Evolutionary conservation across 1,284 basidiomycete genomes (phyloP), one percentile per base, ranked within the genome.

Genomic region (Ceratobasidium sp.): DNA sequence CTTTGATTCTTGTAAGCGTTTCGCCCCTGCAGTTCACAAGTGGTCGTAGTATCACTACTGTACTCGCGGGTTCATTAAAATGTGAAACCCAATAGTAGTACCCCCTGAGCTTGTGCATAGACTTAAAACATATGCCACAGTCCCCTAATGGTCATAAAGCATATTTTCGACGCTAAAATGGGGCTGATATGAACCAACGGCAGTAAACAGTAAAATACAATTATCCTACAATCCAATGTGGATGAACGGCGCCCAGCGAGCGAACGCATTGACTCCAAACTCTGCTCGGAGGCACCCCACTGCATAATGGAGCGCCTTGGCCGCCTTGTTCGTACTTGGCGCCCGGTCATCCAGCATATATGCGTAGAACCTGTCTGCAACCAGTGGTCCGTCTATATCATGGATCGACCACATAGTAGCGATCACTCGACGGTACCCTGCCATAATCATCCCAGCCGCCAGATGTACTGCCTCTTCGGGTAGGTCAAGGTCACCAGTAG

Each of bases 391-490:
- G 24, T 61, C 59, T 22, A 8, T 24, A 41, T 61, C 59, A 41
- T 61, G 4, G 37, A 61, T 61, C 31, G 31, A 37, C 59, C 59
- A 61, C 59, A 61, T 39, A 2, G 59, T 61, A 5, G 59, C 59
- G 2, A 61, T 61, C n/a, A n/a, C n/a, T n/a, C n/a, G n/a, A n/a
- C n/a, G n/a, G n/a, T n/a, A n/a, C n/a, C n/a, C n/a, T n/a, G 69
- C 69, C 37, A 72, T 58, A 14, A 43, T 41, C 69, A 72, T 59
- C 16, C 69, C 69, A 19, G 69, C 69, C 3, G 69, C 69, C 3
- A 72, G 56, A 22, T 72, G 69, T 31, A 72, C 39, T 11, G 56
- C 37, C 22, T 72, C 56, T n/a, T 72, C 69, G 13, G 69, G 69
- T 2, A 49, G 16, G 16, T 41, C 19, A 19, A 14, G 6, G 9